Evolutionary conservation across 805 yeast genomes (phyloP), one percentile per base, ranked within the genome.

Genomic region (Wickerhamomyces rabaulensis): DNA sequence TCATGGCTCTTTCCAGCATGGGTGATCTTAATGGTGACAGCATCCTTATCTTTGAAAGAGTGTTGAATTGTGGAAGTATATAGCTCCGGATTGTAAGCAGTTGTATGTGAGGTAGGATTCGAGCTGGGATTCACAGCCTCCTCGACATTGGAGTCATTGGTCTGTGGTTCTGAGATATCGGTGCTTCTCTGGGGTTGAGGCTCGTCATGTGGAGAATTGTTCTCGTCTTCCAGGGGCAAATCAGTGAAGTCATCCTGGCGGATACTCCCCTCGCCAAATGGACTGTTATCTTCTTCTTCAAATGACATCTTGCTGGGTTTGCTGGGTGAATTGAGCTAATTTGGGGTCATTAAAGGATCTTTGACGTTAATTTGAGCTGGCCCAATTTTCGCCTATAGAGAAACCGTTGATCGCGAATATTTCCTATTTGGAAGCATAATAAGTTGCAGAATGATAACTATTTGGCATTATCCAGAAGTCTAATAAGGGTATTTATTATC

Each of bases 1-100:
- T 92, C 97, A 49, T 78, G 83, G 44, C 87, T 84, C 61, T 87
- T 90, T 5, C 89, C 88, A 0, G 97, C 97, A 53, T 88, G 96
- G 0, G 75, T 68, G 33, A 92, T 89, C 43, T 71, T 58, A 36
- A 76, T 70, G 19, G 46, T 43, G 21, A 55, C 54, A 6, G 57
- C 57, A 12, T 42, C 16, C 39, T 46, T 49, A 27, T 52, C 50
- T 42, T 50, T 44, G 51, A 54, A 54, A 6, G 54, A 29, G 31
- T 54, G 53, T 42, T 51, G 61, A 6, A 44, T n/a, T 4, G 52
- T 51, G 16, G 61, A 42, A 6, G 52, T 44, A 39, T 55, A 60
- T 35, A 51, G 21, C 16, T 60, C 66, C 8, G 64, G 66, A 42
- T 61, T 50, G 41, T 63, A 63, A 2, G 57, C 65, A 36, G 52